Evolutionary conservation across 2,329 filamentous ascomycete genomes (phyloP), one percentile per base, ranked within the genome.

Genomic region (Colletotrichum aenigma): DNA sequence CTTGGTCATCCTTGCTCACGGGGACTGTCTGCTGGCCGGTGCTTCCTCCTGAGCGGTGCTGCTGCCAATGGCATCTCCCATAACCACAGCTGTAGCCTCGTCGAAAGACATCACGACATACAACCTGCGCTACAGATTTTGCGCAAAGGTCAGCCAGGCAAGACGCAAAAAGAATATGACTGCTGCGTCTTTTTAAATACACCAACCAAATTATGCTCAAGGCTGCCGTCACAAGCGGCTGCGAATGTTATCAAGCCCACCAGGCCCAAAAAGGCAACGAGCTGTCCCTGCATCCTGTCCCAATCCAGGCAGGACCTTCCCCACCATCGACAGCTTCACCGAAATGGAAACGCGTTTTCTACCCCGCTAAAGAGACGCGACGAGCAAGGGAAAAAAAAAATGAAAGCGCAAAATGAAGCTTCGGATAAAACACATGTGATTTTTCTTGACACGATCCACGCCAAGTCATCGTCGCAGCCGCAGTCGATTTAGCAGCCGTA

Each of bases 211-310:
- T 55, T 43, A 21, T n/a, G 32, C 12, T 30, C 66, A 18, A 16
- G 21, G 24, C 36, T 26, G 15, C 21, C 24, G 24, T 32, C 36
- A 34, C 52, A 18, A 28, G 30, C 52, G 30, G 38, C 38, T 6
- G 67, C 56, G 58, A 28, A 70, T 70, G 24, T 26, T 58, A 48
- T 70, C 43, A n/a, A 70, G 36, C 56, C 56, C 36, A 70, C 67
- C 73, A 73, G 64, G 58, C 74, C 70, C 32, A 68, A 75, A 73
- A 43, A 75, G 58, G 74, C 74, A 75, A 75, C 56, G 24, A 75
- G 74, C 74, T 75, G 74, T 75, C 74, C 74, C 70, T 75, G 74
- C 70, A 61, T 75, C 64, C 30, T 28, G 32, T 75, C 70, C 74
- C 36, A 60, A 74, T 69, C 28, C 64, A 75, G 74, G 64, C 12